phyloP scores from a whole-genome alignment of 495 filamentous ascomycete genomes.

The Tricharina praecox region DNA sequence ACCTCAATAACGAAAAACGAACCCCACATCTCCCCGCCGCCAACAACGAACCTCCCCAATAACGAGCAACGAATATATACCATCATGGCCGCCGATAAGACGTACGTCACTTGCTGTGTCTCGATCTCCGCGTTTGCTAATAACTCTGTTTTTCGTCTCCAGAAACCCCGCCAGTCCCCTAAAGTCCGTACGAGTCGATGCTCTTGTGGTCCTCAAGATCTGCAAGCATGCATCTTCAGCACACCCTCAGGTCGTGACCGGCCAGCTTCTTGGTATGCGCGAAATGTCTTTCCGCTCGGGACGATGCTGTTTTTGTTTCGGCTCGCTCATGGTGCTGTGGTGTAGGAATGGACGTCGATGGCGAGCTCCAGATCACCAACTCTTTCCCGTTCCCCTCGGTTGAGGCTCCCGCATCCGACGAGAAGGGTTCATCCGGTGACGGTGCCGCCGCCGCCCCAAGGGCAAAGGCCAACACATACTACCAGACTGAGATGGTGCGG shows the following conservation, averaged over 20 bases:
- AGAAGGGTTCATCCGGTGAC: slow-evolving; percentile 56
- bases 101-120: too few relatives aligned
- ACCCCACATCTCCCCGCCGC: slow-evolving; percentile 15
- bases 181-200: slow-evolving; percentile 62
- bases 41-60: too few relatives aligned
- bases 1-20: slow-evolving; percentile 12
- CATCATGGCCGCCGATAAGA: slow-evolving; percentile 18
- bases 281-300: not conserved
- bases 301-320: slow-evolving; percentile 21
- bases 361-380: slow-evolving; percentile 80
- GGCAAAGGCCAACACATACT: slow-evolving; percentile 70
- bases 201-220: slow-evolving; percentile 74
- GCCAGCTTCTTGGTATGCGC: slow-evolving; percentile 23
- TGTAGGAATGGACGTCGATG: slow-evolving; percentile 81
- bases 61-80: slow-evolving; percentile 3
- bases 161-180: slow-evolving; percentile 30
- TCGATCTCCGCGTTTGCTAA: not conserved
- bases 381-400: slow-evolving; percentile 82
- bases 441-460: slow-evolving; percentile 82
- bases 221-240: slow-evolving; percentile 39
- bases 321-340: slow-evolving; percentile 35
- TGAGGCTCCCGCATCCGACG: slow-evolving; percentile 50
- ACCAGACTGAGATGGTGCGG: slow-evolving; percentile 95
- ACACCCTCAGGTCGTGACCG: slow-evolving; percentile 23
- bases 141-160: not conserved